Base-by-base conservation (phyloP, 805 yeast genomes). In the Kuraishia piskuri region DNA sequence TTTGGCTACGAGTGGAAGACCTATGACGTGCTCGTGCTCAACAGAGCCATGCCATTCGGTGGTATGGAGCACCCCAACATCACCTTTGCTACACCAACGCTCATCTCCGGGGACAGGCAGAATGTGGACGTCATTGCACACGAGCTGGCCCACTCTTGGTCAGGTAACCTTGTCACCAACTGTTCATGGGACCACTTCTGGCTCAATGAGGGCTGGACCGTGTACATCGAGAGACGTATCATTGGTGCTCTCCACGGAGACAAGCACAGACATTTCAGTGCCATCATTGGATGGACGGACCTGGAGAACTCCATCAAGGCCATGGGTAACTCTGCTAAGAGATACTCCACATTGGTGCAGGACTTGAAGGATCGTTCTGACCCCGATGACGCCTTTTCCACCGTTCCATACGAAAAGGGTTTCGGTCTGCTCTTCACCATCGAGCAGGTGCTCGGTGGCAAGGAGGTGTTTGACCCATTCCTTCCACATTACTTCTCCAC, bases 131-230 rank as follows among this genome's bases (percentile, higher is more conserved):
- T 90, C 25, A 82, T 90, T 65, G 96, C 96, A 1, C 97, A 90
- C 68, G 97, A 90, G 68, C 76, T 90, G 59, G 91, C 96, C 1
- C 97, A 90, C 67, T 86, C 95, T 46, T 90, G 96, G 95, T 79
- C 89, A 1, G 97, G 97, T 48, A 90, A 90, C 64, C 76, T 90
- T 58, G 96, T 90, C 46, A 90, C 96, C 25, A 90, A 89, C 68
- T 82, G 86, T 61, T 86, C 94, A 0, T 90, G 96, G 94, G 91
- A 88, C 64, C 96, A 90, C 70, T 90, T 90, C 68, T 90, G 96
- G 94, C 78, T 90, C 59, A 90, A 90, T 66, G 97, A 90, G 72
- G 97, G 97, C 40, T 90, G 96, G 96, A 90, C 96, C 5, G 96
- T 90, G 45, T 90, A 90, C 66, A 69, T 90, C 40, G 97, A 90